Conservation (phyloP, 495 filamentous ascomycete species). For the Usnea hakonensis region DNA sequence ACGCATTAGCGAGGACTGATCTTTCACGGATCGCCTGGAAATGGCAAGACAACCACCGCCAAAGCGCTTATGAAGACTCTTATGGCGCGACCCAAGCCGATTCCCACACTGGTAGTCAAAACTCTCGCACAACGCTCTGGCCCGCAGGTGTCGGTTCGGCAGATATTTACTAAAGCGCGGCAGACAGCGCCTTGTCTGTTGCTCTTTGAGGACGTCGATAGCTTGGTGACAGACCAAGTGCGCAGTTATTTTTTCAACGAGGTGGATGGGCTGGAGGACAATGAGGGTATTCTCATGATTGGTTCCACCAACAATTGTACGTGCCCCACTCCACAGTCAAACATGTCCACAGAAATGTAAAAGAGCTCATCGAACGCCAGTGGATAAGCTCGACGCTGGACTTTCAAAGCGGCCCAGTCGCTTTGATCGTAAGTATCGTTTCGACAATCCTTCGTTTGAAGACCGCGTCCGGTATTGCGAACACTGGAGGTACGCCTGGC, state of each 20-base stretch:
- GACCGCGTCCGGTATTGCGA: constrained; percentile 50
- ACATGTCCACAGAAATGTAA: too few relatives aligned
- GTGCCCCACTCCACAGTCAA: too few relatives aligned
- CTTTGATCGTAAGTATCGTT: constrained; percentile 59
- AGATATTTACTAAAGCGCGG: constrained; percentile 45
- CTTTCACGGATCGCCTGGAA: constrained; percentile 32
- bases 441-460: constrained; percentile 44
- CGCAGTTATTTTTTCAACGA: constrained; percentile 63
- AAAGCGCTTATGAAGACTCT: constrained; percentile 58
- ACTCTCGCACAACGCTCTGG: constrained; percentile 28
- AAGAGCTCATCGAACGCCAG: constrained; percentile 2
- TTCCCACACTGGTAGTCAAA: constrained; percentile 51
- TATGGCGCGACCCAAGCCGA: constrained; percentile 31
- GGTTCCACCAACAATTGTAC: constrained; percentile 52
- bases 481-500: constrained; percentile 38
- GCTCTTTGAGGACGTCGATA: constrained; percentile 61
- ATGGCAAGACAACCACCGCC: constrained; percentile 60
- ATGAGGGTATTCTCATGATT: constrained; percentile 59
- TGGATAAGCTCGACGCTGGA: constrained; percentile 50
- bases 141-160: constrained; percentile 4
- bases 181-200: constrained; percentile 37
- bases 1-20: constrained; percentile 9
- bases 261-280: constrained; percentile 58
- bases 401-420: constrained; percentile 55
- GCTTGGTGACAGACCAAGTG: constrained; percentile 43